Evolutionary conservation across 306 rosid species (phyloP), one percentile per base, ranked within the genome.

Genomic region (Pueraria montana): DNA sequence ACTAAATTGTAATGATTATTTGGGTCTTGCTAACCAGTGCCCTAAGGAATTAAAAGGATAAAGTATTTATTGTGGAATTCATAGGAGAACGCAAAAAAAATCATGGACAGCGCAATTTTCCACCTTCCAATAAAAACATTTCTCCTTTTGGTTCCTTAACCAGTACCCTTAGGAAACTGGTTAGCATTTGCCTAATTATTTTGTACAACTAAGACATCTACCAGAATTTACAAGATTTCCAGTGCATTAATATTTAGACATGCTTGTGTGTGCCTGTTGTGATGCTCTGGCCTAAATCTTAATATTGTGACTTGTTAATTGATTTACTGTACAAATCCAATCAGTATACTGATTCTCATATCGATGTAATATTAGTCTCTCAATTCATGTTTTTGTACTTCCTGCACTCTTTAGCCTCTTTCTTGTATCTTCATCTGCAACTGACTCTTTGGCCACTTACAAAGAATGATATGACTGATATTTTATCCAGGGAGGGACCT

Each of bases 401-500:
- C 76, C n/a, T 59, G 78, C 76, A 42, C 17, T 52, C 52, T 77
- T 6, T 53, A 11, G 27, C 66, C 36, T 43, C 13, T 78, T 77
- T 71, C 78, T 73, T 48, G 59, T 58, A 46, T 52, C 73, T 46
- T 18, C 62, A 11, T 69, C 71, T 63, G 12, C 50, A 20, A 67
- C 68, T 59, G 46, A 59, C 72, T 84, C 30, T 73, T 50, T 52
- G 46, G 59, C 27, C 62, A 34, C 66, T 36, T 69, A 45, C 38
- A 53, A 65, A 71, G 59, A 63, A 72, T 46, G 56, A 68, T 66
- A 70, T 86, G 53, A 18, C 65, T 84, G 67, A 49, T 76, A 67
- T 67, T 55, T 66, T 86, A 66, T 81, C 69, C 83, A 92, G 99
- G 96, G 96, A 92, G 86, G 99, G 98, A 69, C 99, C 99, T 18